Evolutionary conservation across 164 flowering plant species (phyloP).

Genomic region (Piper betle): DNA sequence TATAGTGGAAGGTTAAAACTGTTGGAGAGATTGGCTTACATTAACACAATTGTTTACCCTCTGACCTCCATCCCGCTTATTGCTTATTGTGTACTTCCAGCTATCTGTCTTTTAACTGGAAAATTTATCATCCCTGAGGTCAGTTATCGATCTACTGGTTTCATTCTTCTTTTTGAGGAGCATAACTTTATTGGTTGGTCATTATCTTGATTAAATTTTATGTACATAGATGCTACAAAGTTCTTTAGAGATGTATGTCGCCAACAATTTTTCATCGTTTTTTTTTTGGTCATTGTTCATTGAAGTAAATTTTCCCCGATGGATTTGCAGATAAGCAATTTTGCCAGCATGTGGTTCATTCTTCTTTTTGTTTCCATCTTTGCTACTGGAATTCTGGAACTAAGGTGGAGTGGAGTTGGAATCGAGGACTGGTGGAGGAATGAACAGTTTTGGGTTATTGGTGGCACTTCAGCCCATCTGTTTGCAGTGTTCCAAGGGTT

Average conservation of each 20-base stretch:
- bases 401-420: slow-evolving; percentile 86
- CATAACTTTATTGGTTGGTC: no score
- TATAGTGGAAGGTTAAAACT: slow-evolving; percentile 65
- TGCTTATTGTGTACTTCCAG: slow-evolving; percentile 90
- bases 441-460: slow-evolving; percentile 22
- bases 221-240: no score
- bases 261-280: no score
- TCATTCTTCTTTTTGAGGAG: slow-evolving; percentile 75
- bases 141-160: slow-evolving; percentile 19
- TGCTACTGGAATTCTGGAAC: slow-evolving; percentile 77
- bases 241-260: no score
- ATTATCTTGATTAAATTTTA: no score
- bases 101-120: slow-evolving; percentile 80
- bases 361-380: slow-evolving; percentile 17
- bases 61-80: slow-evolving; percentile 78
- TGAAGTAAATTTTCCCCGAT: no score
- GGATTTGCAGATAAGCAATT: no score
- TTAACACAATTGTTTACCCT: slow-evolving; percentile 87
- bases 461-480: slow-evolving; percentile 92
- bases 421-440: slow-evolving; percentile 16
- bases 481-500: slow-evolving; percentile 97
- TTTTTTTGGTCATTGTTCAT: no score
- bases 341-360: no score
- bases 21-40: slow-evolving; percentile 12
- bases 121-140: slow-evolving; percentile 96